phyloP scores from a whole-genome alignment of 176 grass and related monocot species.

The Cocos nucifera region DNA sequence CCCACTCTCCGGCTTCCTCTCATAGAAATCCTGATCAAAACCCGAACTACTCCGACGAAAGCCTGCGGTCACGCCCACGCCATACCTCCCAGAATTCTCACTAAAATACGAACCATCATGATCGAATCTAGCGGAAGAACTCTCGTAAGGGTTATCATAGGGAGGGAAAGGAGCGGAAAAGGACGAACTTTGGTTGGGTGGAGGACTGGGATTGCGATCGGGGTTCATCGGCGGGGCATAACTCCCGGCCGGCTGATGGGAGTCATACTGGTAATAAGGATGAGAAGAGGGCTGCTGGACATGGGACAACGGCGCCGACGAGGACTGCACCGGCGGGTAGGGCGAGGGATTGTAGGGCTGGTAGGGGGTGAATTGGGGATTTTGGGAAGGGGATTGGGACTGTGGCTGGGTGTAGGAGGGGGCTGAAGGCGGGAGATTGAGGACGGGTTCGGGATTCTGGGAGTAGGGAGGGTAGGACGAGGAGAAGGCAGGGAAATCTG shows the following conservation, averaged over 20 bases:
- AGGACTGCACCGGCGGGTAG: conserved; percentile 25
- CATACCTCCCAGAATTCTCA: conserved; percentile 10
- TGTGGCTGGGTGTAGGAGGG: conserved; percentile 13
- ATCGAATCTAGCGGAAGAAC: not conserved
- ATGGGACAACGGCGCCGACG: conserved; percentile 36
- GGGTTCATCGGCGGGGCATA: conserved; percentile 20
- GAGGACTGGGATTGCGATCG: conserved; percentile 6
- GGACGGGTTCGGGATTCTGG: conserved; percentile 21
- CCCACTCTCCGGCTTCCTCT: conserved; percentile 21
- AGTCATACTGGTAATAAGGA: conserved; percentile 21
- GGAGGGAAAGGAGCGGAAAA: conserved; percentile 53
- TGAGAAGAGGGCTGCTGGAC: conserved; percentile 32
- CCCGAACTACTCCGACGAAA: conserved; percentile 32
- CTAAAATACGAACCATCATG: not conserved
- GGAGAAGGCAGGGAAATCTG: conserved; percentile 37
- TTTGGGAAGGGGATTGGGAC: conserved; percentile 1
- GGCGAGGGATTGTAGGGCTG: conserved; percentile 39
- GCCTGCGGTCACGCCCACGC: conserved; percentile 10
- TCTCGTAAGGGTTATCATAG: conserved; percentile 31
- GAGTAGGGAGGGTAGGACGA: not conserved
- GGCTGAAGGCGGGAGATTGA: conserved; percentile 8
- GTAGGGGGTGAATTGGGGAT: conserved; percentile 29
- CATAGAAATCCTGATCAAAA: conserved; percentile 39
- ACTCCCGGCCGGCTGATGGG: conserved; percentile 8
- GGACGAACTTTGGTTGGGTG: conserved; percentile 8